phyloP scores from a whole-genome alignment of 164 flowering plant genomes.

The Berberis vulgaris region DNA sequence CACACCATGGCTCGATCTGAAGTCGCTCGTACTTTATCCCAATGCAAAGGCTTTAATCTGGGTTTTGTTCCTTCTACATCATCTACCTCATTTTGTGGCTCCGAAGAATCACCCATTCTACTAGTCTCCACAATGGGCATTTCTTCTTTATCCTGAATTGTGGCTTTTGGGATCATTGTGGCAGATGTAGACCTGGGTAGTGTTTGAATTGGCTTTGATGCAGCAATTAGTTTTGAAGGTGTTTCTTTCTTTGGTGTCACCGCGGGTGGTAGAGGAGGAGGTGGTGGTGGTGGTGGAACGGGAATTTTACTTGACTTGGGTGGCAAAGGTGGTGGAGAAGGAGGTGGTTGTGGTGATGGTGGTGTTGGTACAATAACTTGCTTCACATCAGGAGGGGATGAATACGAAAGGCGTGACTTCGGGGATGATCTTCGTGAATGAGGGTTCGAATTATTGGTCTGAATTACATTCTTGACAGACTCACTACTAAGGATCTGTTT shows the following conservation, averaged over 20 bases:
- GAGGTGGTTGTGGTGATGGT: slow-evolving; percentile 9
- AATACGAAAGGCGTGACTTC: slow-evolving; percentile 41
- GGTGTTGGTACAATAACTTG: slow-evolving; percentile 34
- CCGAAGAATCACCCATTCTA: slow-evolving; percentile 20
- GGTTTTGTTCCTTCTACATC: slow-evolving; percentile 49
- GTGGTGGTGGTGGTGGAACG: too few relatives aligned
- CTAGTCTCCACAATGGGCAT: slow-evolving; percentile 18
- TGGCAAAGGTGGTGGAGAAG: not conserved
- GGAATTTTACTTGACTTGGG: too few relatives aligned
- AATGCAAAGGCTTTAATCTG: slow-evolving; percentile 84
- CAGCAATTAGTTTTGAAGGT: slow-evolving; percentile 12
- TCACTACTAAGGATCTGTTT: slow-evolving; percentile 14
- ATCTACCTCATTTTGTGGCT: slow-evolving; percentile 29
- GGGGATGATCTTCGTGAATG: slow-evolving; percentile 73
- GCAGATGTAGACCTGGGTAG: slow-evolving; percentile 16
- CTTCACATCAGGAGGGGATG: slow-evolving; percentile 38
- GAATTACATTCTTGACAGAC: slow-evolving; percentile 5
- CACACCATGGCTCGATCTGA: slow-evolving; percentile 93
- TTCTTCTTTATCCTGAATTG: slow-evolving; percentile 9
- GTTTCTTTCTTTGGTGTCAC: slow-evolving; percentile 17
- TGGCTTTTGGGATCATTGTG: slow-evolving; percentile 19
- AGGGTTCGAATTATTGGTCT: slow-evolving; percentile 22
- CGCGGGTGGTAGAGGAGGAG: slow-evolving; percentile 28
- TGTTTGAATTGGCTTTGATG: slow-evolving; percentile 14
- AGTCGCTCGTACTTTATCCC: slow-evolving; percentile 97